Evolutionary conservation across 306 rosid genomes (phyloP), one percentile per base, ranked within the genome.

Genomic region (Cercis canadensis): DNA sequence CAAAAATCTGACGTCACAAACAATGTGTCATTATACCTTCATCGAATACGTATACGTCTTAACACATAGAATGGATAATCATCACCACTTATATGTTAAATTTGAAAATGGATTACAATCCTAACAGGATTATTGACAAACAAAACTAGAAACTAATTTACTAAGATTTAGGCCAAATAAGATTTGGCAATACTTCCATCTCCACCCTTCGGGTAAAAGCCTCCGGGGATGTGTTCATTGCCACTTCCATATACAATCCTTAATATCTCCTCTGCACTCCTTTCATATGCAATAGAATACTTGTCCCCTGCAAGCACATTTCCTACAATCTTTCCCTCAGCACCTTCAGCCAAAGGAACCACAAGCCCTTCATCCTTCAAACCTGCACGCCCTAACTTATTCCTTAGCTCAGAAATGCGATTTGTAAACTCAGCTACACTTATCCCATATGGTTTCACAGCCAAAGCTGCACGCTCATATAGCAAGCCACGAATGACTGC

Each of bases 331-430:
- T 10, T 69, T 0, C 82, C 83, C 80, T 88, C 98, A 0, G 91
- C 88, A 15, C 96, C 96, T 31, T 3, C 0, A 0, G 0, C 0
- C 19, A 0, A 43, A 0, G 85, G 84, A 9, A 88, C 92, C 66
- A 72, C 51, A 72, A 90, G 85, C 56, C 98, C 98, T 37, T 87
- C 96, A 51, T 94, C 98, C 75, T 89, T 94, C 56, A 67, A 0
- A 13, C 96, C 97, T 0, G 5, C 37, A 0, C 19, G 46, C 19
- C 97, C 98, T 2, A 94, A 65, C 73, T 31, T 76, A 53, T 90
- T 73, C 60, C 91, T 80, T 0, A 94, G 88, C 4, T 0, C 29
- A 11, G 97, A 94, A 17, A 90, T 86, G 36, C 65, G 83, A 19
- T 81, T 4, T 0, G 98, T 94, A 62, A 90, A 90, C 72, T 83